Base-by-base conservation (phyloP, 495 filamentous ascomycete species). In the Aspergillus sparsus region DNA sequence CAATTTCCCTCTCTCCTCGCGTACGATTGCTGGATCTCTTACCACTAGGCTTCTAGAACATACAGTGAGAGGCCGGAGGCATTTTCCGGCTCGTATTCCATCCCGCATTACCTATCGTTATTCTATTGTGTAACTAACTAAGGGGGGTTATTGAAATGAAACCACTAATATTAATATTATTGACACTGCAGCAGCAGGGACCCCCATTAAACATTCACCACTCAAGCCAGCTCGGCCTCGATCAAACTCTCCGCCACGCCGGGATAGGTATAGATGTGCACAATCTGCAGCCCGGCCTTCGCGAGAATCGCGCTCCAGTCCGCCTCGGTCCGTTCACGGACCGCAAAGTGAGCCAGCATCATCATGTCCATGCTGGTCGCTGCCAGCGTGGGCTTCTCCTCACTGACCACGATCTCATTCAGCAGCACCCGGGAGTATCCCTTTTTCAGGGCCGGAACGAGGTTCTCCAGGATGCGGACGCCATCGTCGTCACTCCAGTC, bases 201-300 rank as follows among this genome's bases (percentile, higher is more conserved):
- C 3, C 21, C 1, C 21, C 21, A 27, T 27, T 27, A 1, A 1
- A 1, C 21, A 1, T 27, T 27, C 21, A 27, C 21, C 41, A 3
- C 36, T 62, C 42, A 66, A 18, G 65, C 63, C 27, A 73, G 49
- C 50, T 71, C 68, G 4, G 63, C 62, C 55, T 75, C 71, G 57
- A 75, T 71, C 61, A 75, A 58, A 45, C 66, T 70, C 53, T 71
- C 71, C 16, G 65, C 66, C 21, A 58, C 65, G 12, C 63, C 62
- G 0, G 60, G 62, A 49, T 59, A 63, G 1, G 53, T 64, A 15
- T 62, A 18, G 6, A 79, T 77, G 31, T 77, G 68, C 52, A 84
- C 82, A 58, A 90, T 82, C 35, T 77, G 84, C 66, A 89, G 80
- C 64, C 86, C 89, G 70, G 82, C 88, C 57, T 62, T 77, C 10